Evolutionary conservation across 306 rosid genomes (phyloP).

Genomic region (Prunus padus): DNA sequence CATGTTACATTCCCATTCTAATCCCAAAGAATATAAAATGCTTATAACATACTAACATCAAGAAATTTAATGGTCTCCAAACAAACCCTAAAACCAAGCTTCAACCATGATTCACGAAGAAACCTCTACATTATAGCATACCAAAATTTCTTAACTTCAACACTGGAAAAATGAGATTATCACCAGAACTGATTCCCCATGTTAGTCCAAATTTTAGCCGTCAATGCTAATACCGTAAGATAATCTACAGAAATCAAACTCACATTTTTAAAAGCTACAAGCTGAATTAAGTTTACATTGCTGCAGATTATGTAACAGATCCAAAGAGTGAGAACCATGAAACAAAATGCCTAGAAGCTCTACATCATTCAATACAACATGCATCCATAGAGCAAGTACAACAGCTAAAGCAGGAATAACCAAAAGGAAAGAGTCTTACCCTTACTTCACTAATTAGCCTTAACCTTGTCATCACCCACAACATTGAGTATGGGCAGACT

Average conservation of each 20-base stretch:
- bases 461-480: conserved; percentile 81
- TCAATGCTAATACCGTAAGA: conserved; percentile 1
- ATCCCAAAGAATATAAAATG: neutral
- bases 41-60: neutral
- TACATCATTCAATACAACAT: conserved; percentile 10
- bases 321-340: conserved; percentile 16
- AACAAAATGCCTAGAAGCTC: conserved; percentile 30
- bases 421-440: conserved; percentile 33
- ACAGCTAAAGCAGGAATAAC: conserved; percentile 40
- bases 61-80: neutral
- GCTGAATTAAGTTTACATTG: conserved; percentile 17
- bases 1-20: conserved; percentile 29
- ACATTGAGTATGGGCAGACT: conserved; percentile 90
- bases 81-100: neutral
- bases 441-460: conserved; percentile 56
- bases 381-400: conserved; percentile 20
- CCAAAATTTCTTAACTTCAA: neutral
- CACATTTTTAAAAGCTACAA: conserved; percentile 10
- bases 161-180: neutral
- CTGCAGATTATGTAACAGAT: conserved; percentile 7
- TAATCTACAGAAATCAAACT: conserved; percentile 12
- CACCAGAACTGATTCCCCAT: conserved; percentile 2
- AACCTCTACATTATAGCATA: neutral
- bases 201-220: conserved; percentile 7
- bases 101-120: neutral